phyloP scores from a whole-genome alignment of 176 grass and related monocot species.

The Phoenix dactylifera region DNA sequence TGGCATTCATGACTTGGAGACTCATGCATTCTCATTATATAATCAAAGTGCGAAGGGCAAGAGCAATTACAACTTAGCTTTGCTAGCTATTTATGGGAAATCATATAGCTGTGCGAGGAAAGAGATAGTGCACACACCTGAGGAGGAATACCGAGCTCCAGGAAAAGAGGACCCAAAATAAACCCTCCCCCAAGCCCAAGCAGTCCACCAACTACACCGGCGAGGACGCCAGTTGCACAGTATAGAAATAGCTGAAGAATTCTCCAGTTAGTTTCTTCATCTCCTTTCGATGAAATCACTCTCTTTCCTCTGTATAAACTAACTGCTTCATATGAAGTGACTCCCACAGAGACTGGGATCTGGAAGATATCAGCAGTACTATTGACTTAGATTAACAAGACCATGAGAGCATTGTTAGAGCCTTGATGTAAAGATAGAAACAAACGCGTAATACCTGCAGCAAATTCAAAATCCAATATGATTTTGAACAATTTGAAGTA shows the following conservation, averaged over 20 bases:
- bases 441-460: neutral
- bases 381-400: no score
- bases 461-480: conserved; percentile 11
- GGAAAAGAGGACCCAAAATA: conserved; percentile 37
- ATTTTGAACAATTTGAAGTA: conserved; percentile 6
- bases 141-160: conserved; percentile 34
- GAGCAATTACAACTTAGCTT: no score
- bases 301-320: conserved; percentile 14
- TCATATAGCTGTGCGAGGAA: neutral
- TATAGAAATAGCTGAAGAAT: conserved; percentile 25
- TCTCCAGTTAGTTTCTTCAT: conserved; percentile 2
- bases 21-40: no score
- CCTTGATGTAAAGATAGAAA: no score
- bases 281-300: conserved; percentile 9
- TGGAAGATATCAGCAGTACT: neutral
- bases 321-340: conserved; percentile 12
- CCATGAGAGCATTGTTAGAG: no score
- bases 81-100: no score
- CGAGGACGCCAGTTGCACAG: conserved; percentile 19
- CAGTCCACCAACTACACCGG: conserved; percentile 29
- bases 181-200: conserved; percentile 35
- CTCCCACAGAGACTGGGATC: conserved; percentile 8
- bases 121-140: conserved; percentile 13
- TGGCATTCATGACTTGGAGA: no score
- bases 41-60: no score